Conservation (phyloP, 1,284 basidiomycete genomes). For the Ustilago curta region DNA sequence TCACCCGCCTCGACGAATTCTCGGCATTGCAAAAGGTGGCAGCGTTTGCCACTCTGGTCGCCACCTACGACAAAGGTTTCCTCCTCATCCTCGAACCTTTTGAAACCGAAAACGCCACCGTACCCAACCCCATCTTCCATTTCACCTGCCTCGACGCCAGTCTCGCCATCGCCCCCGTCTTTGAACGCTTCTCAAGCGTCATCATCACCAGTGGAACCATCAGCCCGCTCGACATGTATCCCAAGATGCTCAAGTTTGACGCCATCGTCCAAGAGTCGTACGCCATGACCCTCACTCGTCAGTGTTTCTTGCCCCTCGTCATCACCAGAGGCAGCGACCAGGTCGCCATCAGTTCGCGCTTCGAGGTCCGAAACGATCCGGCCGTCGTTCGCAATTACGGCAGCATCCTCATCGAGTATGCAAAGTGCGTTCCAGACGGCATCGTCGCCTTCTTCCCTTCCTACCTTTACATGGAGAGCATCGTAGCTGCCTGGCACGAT, state of each 20-base stretch:
- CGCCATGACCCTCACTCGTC: conserved; percentile 95
- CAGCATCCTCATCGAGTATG: conserved; percentile 96
- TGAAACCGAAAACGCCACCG: conserved; percentile 97
- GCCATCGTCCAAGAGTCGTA: conserved; percentile 97
- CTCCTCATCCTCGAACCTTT: conserved; percentile 97
- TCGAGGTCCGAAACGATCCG: conserved; percentile 98
- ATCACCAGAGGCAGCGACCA: conserved; percentile 98
- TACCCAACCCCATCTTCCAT: conserved; percentile 98
- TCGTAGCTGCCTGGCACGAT: conserved; percentile 99
- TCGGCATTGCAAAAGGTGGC: conserved; percentile 94
- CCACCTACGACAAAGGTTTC: conserved; percentile 99
- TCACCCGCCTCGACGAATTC: conserved; percentile 91
- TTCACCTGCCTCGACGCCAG: conserved; percentile 98
- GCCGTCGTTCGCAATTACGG: conserved; percentile 99
- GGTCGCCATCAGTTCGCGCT: conserved; percentile 97
- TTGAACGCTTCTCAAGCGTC: conserved; percentile 97
- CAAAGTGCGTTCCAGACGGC: conserved; percentile 97
- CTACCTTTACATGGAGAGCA: conserved; percentile 99
- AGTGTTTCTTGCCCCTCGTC: conserved; percentile 97
- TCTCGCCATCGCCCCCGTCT: conserved; percentile 96
- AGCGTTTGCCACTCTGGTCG: conserved; percentile 93
- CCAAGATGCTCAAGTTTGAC: conserved; percentile 98
- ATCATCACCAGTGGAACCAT: conserved; percentile 99
- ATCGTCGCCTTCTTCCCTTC: conserved; percentile 99
- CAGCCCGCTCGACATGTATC: conserved; percentile 99